Percentiles rank a stretch among this genome's conserved stretches.
Conservation (phyloP, 2,329 filamentous ascomycete genomes). For the Colletotrichum melonis region DNA sequence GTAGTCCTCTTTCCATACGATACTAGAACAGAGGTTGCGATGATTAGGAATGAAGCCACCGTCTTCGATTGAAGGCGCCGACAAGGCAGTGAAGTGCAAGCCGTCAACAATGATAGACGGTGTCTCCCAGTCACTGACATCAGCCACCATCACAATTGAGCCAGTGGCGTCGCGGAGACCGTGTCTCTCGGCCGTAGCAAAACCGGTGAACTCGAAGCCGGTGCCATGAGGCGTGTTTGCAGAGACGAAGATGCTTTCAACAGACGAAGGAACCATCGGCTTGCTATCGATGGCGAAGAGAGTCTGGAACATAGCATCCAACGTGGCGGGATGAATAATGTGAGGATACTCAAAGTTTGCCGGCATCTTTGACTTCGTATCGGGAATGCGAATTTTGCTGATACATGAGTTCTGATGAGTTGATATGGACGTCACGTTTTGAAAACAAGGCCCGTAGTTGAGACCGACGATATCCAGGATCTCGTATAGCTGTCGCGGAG, state of each 20-base stretch:
- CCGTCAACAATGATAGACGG: constrained; percentile 57
- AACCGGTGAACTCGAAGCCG: constrained; percentile 52
- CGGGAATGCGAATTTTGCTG: constrained; percentile 54
- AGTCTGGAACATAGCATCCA: constrained; percentile 67
- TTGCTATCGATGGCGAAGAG: constrained; percentile 57
- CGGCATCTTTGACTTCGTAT: constrained; percentile 65
- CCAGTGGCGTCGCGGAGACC: constrained; percentile 54
- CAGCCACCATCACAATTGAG: constrained; percentile 53
- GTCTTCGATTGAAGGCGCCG: constrained; percentile 39
- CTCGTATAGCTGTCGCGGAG: constrained; percentile 62
- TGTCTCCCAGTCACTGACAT: constrained; percentile 44
- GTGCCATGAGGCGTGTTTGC: constrained; percentile 47
- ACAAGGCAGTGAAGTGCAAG: constrained; percentile 55
- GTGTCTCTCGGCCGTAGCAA: constrained; percentile 49
- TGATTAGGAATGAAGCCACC: constrained; percentile 59
- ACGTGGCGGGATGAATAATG: constrained; percentile 67
- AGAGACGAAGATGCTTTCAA: constrained; percentile 60
- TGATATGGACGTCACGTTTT: constrained; percentile 54
- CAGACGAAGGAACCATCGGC: constrained; percentile 62
- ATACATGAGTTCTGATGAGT: constrained; percentile 49
- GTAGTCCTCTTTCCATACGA: constrained; percentile 58
- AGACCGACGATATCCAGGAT: constrained; percentile 61
- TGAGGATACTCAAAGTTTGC: constrained; percentile 63
- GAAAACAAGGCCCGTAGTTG: constrained; percentile 62
- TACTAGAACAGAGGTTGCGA: constrained; percentile 59